Evolutionary conservation across 176 grass and related monocot genomes (phyloP).

Genomic region (Pontederia paniculata): DNA sequence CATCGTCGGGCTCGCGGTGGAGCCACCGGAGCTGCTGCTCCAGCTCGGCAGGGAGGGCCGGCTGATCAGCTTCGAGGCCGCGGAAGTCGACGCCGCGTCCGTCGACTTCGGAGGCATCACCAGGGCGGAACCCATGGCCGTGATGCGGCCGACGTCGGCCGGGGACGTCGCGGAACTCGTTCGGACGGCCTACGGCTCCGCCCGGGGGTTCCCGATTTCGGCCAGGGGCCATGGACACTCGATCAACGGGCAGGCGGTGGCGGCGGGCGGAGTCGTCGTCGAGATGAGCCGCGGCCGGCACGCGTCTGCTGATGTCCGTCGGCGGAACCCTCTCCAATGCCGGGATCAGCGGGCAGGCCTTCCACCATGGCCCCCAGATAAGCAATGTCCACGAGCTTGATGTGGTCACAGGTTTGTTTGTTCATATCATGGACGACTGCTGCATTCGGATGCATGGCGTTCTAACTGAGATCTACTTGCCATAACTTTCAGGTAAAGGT

Average conservation of each 20-base stretch:
- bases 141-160: constrained; percentile 42
- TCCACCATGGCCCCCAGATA: no score
- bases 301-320: neutral
- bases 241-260: constrained; percentile 75
- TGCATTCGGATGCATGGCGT: constrained; percentile 81
- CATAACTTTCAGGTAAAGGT: constrained; percentile 47
- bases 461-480: constrained; percentile 38
- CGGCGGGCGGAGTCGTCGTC: constrained; percentile 52
- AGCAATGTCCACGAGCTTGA: no score
- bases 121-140: constrained; percentile 33
- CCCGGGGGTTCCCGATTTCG: constrained; percentile 40
- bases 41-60: constrained; percentile 20
- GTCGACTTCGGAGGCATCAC: constrained; percentile 50
- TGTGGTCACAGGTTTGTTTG: no score
- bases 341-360: no score
- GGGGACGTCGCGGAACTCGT: constrained; percentile 42
- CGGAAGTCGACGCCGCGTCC: constrained; percentile 37
- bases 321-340: no score
- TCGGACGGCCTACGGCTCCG: constrained; percentile 33
- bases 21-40: constrained; percentile 29
- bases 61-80: constrained; percentile 35
- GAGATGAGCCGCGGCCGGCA: constrained; percentile 54
- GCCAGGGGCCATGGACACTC: constrained; percentile 75
- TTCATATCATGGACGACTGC: constrained; percentile 65
- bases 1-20: constrained; percentile 47